Base-by-base conservation (phyloP, 2,329 filamentous ascomycete genomes). In the Pestalotiopsis sp. region DNA sequence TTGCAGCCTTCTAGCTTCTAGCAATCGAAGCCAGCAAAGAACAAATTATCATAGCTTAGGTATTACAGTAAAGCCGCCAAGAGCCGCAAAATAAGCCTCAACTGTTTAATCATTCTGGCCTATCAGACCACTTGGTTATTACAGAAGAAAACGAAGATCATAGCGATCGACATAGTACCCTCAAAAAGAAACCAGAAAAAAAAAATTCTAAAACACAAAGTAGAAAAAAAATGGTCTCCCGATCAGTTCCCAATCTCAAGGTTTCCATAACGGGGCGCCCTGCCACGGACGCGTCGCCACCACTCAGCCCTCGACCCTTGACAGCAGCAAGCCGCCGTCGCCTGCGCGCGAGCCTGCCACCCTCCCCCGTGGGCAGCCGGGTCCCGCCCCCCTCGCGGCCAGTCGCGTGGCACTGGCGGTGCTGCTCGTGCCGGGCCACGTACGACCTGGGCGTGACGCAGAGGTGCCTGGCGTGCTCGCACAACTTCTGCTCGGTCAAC, bases 261-360 rank as follows among this genome's bases (percentile, higher is more conserved):
- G 27, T 62, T 36, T 62, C 31, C 59, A 62, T 36, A 6, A 36
- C 59, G 27, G 20, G 5, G 59, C 13, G 5, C n/a, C 13, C n/a
- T 12, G n/a, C 27, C 17, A n/a, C 20, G 12, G 25, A 36, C 31
- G n/a, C 25, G 59, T 39, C 31, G 31, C 31, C 31, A 36, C 31
- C 31, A 17, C 59, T 62, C 31, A 62, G 59, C 31, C 59, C 59
- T 31, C 25, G 31, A 62, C 59, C 59, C 25, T 36, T 62, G 59
- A 38, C 31, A 5, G 31, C 36, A 12, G 13, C 31, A 5, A 31
- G n/a, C 41, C 59, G 59, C 38, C 59, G 59, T 1, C 59, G 59
- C 31, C 31, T 62, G n/a, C 59, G 59, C 0, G 27, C 59, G 13
- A 62, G 31, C 27, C 59, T 62, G 27, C 59, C 59, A 11, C 25